Evolutionary conservation across 2,329 filamentous ascomycete species (phyloP), one percentile per base, ranked within the genome.

Genomic region (Bipolaris zeicola): DNA sequence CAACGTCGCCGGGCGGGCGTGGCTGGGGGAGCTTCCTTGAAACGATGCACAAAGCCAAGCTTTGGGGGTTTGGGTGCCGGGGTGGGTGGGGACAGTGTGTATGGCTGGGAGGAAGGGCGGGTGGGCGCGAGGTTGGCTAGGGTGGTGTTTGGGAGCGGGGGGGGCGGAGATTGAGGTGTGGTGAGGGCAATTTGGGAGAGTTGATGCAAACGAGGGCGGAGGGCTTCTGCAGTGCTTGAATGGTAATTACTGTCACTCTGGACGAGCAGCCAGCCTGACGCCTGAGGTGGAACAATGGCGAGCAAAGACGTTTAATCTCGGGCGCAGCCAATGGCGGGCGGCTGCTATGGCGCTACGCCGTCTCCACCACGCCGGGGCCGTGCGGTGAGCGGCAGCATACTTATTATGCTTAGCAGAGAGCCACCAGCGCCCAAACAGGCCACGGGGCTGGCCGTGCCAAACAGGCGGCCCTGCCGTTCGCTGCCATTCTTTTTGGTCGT

Each of bases 1-100:
- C 55, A 61, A 61, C 47, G 62, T 58, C 49, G 26, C 26, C n/a
- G 34, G 54, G 52, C 54, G 51, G 37, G 57, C 57, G 63, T 56
- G 57, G 61, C 60, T 64, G 63, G 63, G 58, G 56, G 22, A 55
- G 50, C 50, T 49, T 52, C 47, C 49, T 48, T 59, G 61, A 62
- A 64, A 62, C 62, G 61, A 61, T 58, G 58, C 52, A 65, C 47
- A 51, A 57, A 56, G 52, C 64, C 61, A 57, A 54, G 52, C 63
- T 55, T 55, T 43, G 16, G 22, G 57, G 55, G 58, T 52, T 39
- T 60, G 54, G 54, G 61, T 52, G 57, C 63, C 48, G 57, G 56
- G 55, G 55, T 36, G 34, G 34, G 26, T 28, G 26, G 26, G 26
- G 20, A 55, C 52, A 53, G 42, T 18, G 52, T 62, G 24, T 54